These are phyloP conservation scores for Tulasnella sp. DNA, from an alignment of 768 basidiomycete genomes.

Conservation along the genomic window DNA sequence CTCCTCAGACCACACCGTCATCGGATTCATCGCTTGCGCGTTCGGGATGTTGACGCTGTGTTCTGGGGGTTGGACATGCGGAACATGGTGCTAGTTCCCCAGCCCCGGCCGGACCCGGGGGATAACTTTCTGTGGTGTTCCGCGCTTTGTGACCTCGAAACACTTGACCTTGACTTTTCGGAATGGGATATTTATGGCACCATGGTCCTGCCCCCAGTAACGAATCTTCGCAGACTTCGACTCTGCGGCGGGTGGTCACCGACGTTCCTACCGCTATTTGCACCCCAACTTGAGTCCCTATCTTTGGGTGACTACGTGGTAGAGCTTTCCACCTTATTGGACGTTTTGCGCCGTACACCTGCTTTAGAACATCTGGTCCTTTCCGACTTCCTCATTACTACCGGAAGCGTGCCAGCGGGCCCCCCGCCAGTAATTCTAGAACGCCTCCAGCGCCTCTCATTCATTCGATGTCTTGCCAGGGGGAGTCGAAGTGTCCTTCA, in stretches of 20 bases:
- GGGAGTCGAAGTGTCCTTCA: background rate
- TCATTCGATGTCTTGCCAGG: background rate
- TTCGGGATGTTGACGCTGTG: background rate
- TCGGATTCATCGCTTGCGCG: background rate
- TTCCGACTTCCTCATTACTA: background rate
- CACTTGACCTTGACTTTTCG: background rate
- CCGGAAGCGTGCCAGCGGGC: background rate
- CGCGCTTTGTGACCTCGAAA: background rate
- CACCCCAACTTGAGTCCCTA: background rate
- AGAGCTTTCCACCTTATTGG: background rate
- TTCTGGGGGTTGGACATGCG: background rate
- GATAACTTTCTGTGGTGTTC: background rate
- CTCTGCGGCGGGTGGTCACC: background rate
- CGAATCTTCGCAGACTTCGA: background rate
- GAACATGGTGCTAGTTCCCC: background rate
- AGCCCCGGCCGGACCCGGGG: background rate
- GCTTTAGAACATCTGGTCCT: background rate
- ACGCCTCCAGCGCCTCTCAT: background rate
- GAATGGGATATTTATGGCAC: background rate
- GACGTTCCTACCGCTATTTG: background rate
- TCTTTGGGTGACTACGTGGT: background rate
- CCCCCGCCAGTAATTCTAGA: background rate
- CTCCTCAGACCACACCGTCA: background rate
- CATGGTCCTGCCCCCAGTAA: background rate
- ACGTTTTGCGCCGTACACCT: background rate